These are phyloP conservation scores for Penicillium sp. DNA, from an alignment of 2,329 filamentous ascomycete genomes.

Conservation along the genomic window DNA sequence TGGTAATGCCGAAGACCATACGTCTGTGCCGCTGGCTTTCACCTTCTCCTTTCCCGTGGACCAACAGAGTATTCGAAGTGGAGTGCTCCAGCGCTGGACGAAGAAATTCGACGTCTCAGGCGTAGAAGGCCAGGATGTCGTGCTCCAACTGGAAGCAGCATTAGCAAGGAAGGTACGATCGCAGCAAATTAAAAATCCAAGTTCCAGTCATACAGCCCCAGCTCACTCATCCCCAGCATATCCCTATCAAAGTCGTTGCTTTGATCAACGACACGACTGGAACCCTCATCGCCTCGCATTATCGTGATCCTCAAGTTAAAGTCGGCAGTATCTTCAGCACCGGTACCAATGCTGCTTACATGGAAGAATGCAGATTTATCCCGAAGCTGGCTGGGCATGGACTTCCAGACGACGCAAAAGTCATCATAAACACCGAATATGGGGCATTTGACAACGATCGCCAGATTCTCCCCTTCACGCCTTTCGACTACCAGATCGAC, in stretches of 20 bases:
- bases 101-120: slow-evolving; percentile 87
- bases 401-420: slow-evolving; percentile 72
- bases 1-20: slow-evolving; percentile 42
- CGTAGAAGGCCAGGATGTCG: slow-evolving; percentile 85
- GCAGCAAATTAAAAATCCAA: no score
- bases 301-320: slow-evolving; percentile 82
- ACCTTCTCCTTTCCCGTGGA: slow-evolving; percentile 90
- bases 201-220: no score
- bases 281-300: slow-evolving; percentile 88
- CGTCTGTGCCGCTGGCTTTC: slow-evolving; percentile 74
- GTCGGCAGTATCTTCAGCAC: slow-evolving; percentile 96
- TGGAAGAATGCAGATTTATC: slow-evolving; percentile 82
- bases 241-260: slow-evolving; percentile 83
- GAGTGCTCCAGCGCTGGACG: slow-evolving; percentile 86
- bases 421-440: slow-evolving; percentile 95
- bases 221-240: slow-evolving; percentile 55
- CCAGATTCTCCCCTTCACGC: slow-evolving; percentile 66
- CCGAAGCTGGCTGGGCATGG: slow-evolving; percentile 85
- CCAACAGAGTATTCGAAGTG: slow-evolving; percentile 82
- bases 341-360: slow-evolving; percentile 93
- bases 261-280: slow-evolving; percentile 94
- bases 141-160: slow-evolving; percentile 78
- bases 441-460: slow-evolving; percentile 90
- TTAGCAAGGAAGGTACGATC: slow-evolving; percentile 68
- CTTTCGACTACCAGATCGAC: slow-evolving; percentile 75